Evolutionary conservation across 257 asterid species (phyloP).

Genomic region (Solanum microdontum): DNA sequence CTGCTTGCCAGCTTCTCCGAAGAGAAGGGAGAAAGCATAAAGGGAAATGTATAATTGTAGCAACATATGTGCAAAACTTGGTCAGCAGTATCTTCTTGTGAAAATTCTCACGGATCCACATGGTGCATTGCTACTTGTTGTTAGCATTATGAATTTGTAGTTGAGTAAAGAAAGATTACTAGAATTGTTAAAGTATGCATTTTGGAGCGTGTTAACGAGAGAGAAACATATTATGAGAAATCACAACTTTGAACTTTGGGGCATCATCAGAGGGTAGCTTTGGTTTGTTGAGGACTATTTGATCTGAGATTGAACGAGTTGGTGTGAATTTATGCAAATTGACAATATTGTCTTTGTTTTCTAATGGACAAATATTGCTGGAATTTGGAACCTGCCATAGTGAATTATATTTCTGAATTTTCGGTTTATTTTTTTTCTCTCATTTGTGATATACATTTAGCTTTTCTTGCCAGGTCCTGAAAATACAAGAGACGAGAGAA

Average conservation of each 20-base stretch:
- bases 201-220: background rate
- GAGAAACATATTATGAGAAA: background rate
- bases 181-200: background rate
- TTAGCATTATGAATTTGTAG: background rate
- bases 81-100: background rate
- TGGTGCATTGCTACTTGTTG: background rate
- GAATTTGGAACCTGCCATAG: background rate
- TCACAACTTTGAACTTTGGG: background rate
- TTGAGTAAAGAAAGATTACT: background rate
- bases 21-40: background rate
- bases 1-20: background rate
- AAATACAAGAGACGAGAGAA: conserved; percentile 33
- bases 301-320: background rate
- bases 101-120: background rate
- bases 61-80: background rate
- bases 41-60: background rate
- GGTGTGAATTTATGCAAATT: background rate
- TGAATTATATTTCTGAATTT: background rate
- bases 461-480: conserved; percentile 62
- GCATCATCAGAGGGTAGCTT: background rate
- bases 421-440: background rate
- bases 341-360: background rate
- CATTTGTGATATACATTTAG: conserved; percentile 4
- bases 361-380: background rate
- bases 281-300: background rate